Percentiles rank a stretch among this genome's conserved stretches.
These are phyloP conservation scores for Bruguiera hainesii DNA, from an alignment of 441 rosid genomes.

Conservation along the genomic window DNA sequence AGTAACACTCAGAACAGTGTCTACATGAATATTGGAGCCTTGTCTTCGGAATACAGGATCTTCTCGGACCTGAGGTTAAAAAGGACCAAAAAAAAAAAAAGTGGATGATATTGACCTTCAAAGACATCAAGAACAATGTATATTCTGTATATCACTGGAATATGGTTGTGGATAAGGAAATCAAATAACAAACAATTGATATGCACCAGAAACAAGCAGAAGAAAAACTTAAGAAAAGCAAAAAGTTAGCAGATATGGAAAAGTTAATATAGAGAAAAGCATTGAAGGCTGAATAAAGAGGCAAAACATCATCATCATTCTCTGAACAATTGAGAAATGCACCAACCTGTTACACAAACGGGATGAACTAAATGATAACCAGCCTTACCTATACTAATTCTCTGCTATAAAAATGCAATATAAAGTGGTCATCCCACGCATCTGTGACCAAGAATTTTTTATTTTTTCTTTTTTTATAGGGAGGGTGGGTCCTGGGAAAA, in stretches of 20 bases:
- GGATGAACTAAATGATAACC: neutral
- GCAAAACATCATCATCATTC: no score
- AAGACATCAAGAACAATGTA: neutral
- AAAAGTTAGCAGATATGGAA: no score
- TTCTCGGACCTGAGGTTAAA: conserved; percentile 61
- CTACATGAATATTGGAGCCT: conserved; percentile 88
- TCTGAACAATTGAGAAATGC: no score
- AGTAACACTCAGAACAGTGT: conserved; percentile 70
- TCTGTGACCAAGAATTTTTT: no score
- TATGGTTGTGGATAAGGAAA: no score
- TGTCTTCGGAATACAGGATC: conserved; percentile 98
- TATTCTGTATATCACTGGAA: neutral
- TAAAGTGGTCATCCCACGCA: neutral
- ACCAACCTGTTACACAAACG: neutral
- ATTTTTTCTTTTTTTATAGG: no score
- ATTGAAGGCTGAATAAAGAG: no score
- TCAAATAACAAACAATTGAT: no score
- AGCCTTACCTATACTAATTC: neutral
- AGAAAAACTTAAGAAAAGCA: no score
- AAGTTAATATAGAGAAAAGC: no score
- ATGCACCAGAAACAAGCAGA: no score
- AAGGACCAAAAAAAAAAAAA: neutral
- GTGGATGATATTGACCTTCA: neutral
- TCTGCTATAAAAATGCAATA: neutral
- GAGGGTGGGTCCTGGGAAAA: neutral